These are phyloP conservation scores for Erythrobasidium yunnanense DNA, from an alignment of 768 basidiomycete species.

Conservation along the genomic window DNA sequence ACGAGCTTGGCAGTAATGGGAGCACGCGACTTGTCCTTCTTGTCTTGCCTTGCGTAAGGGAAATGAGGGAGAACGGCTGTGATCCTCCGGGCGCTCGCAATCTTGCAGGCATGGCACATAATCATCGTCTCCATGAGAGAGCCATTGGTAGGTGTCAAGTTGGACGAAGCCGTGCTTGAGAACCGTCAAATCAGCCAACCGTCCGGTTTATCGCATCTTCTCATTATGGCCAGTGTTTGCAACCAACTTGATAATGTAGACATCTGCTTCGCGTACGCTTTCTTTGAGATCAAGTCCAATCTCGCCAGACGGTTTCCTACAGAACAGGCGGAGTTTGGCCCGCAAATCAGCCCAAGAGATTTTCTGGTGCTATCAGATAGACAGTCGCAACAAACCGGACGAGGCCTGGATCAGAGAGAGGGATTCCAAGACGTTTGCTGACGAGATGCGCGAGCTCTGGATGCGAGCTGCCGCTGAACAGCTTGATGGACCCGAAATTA, in stretches of 20 bases:
- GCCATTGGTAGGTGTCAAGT: slow-evolving; percentile 58
- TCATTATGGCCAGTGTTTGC: slow-evolving; percentile 20
- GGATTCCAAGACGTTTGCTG: slow-evolving; percentile 77
- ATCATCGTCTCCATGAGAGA: slow-evolving; percentile 96
- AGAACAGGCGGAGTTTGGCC: slow-evolving; percentile 46
- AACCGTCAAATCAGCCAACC: background rate
- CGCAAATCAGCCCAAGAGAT: slow-evolving; percentile 14
- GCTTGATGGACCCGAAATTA: slow-evolving; percentile 23
- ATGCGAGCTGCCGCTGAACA: slow-evolving; percentile 46
- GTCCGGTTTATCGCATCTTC: too few species aligned
- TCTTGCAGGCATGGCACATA: slow-evolving; percentile 99
- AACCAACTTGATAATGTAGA: slow-evolving; percentile 77
- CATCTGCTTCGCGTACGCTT: slow-evolving; percentile 94
- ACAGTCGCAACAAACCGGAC: slow-evolving; percentile 43
- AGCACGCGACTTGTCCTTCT: slow-evolving; percentile 96
- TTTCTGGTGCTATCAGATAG: slow-evolving; percentile 78
- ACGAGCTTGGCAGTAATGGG: slow-evolving; percentile 97
- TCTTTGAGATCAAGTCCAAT: slow-evolving; percentile 82
- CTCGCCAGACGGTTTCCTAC: slow-evolving; percentile 76
- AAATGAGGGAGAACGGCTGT: slow-evolving; percentile 93
- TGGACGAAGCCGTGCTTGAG: slow-evolving; percentile 58
- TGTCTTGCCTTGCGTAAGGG: slow-evolving; percentile 95
- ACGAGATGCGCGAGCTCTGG: slow-evolving; percentile 89
- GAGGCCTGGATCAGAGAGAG: slow-evolving; percentile 75
- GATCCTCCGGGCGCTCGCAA: slow-evolving; percentile 94